A percentile compares a stretch with the other conserved stretches of the same genome.
Conservation (phyloP, 148 eudicot species). For the Camellia granthamiana region DNA sequence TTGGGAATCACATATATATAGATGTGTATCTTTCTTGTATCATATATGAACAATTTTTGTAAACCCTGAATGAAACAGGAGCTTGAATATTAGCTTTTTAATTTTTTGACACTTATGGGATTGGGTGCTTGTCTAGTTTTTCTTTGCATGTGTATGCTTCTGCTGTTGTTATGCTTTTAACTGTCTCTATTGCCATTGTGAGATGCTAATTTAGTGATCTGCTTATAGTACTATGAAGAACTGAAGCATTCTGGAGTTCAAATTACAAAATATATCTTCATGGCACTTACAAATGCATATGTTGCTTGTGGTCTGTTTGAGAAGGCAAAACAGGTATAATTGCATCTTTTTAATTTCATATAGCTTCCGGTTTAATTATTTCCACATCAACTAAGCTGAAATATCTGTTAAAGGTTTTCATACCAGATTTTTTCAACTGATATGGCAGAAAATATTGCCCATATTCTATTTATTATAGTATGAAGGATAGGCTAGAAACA, state of each 20-base stretch:
- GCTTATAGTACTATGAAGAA: slow-evolving; percentile 57
- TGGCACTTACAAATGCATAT: slow-evolving; percentile 86
- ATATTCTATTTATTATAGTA: not conserved
- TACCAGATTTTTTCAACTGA: not conserved
- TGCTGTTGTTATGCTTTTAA: not conserved
- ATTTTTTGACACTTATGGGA: not conserved
- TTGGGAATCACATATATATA: too few species aligned
- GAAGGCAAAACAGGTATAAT: slow-evolving; percentile 78
- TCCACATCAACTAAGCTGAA: not conserved
- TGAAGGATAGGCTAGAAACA: not conserved
- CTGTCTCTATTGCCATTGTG: not conserved
- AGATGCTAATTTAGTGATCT: slow-evolving; percentile 18
- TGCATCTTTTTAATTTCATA: not conserved
- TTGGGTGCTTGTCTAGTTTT: not conserved
- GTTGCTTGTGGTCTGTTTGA: slow-evolving; percentile 68
- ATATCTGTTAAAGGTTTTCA: not conserved
- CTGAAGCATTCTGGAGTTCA: slow-evolving; percentile 42
- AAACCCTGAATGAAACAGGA: not conserved
- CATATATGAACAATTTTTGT: not conserved
- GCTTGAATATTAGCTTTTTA: not conserved
- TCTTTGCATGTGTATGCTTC: slow-evolving; percentile 8
- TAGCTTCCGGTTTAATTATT: not conserved
- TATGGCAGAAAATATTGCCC: not conserved
- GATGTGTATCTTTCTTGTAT: not conserved
- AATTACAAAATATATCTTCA: slow-evolving; percentile 55